Percentiles rank a stretch among this genome's conserved stretches.
Evolutionary conservation across 2,329 filamentous ascomycete species (phyloP).

Genomic region (Parascedosporium putredinis): DNA sequence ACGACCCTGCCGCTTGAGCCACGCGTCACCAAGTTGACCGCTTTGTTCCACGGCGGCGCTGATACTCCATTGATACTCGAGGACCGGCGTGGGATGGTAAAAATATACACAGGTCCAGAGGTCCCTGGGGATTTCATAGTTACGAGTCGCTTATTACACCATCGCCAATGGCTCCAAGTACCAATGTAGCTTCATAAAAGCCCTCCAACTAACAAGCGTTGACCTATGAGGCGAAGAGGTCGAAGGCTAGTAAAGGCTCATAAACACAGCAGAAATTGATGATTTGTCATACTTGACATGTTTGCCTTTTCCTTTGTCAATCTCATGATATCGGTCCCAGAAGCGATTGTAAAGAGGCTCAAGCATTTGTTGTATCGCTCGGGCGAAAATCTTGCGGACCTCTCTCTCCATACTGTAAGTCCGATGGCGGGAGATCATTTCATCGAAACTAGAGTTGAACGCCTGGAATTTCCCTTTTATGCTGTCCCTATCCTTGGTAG

Average conservation of each 20-base stretch:
- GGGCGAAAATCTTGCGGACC: constrained; percentile 67
- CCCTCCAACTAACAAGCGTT: neutral
- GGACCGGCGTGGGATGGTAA: no score
- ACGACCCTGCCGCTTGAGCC: no score
- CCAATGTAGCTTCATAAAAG: no score
- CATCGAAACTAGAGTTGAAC: constrained; percentile 87
- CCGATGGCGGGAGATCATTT: constrained; percentile 75
- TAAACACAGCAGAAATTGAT: constrained; percentile 58
- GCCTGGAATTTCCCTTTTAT: constrained; percentile 93
- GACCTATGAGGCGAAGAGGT: no score
- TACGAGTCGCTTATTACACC: no score
- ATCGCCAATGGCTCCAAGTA: no score
- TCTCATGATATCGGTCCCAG: constrained; percentile 94
- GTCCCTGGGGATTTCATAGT: no score
- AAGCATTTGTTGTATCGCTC: constrained; percentile 82
- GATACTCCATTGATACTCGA: no score
- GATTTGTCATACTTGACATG: constrained; percentile 96
- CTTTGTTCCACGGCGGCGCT: no score
- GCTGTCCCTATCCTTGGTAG: constrained; percentile 84
- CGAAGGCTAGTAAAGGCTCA: constrained; percentile 26
- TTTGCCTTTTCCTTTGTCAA: constrained; percentile 96
- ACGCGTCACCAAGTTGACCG: no score
- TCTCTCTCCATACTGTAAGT: constrained; percentile 82
- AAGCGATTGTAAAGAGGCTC: constrained; percentile 92
- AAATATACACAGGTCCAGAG: no score